These are phyloP conservation scores for Aurantiochytrium sp. DNA, from an alignment of 108 stramenopile species.

Conservation along the genomic window DNA sequence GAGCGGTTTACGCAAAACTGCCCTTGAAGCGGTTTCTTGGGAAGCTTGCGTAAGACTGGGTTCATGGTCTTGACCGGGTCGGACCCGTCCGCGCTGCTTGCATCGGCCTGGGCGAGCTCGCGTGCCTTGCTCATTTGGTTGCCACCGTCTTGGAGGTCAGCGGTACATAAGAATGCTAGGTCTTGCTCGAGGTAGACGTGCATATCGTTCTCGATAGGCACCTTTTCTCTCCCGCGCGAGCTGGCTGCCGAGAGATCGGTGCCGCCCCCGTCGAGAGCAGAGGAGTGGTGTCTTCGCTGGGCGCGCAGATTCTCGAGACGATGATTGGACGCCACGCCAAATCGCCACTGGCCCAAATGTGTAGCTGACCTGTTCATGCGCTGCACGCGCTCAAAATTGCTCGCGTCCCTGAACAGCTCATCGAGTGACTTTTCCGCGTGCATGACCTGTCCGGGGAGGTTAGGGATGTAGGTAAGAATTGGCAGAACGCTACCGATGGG, in stretches of 20 bases:
- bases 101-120: neutral
- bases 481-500: neutral
- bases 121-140: neutral
- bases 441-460: neutral
- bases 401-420: neutral
- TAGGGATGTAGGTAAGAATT: neutral
- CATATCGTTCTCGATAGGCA: neutral
- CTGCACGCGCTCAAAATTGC: constrained; percentile 16
- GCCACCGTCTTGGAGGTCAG: neutral
- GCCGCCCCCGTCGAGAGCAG: no score
- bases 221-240: neutral
- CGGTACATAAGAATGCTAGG: neutral
- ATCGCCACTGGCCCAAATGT: constrained; percentile 1
- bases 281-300: neutral
- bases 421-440: neutral
- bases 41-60: neutral
- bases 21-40: neutral
- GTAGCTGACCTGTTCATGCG: neutral
- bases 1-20: neutral
- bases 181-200: constrained; percentile 18
- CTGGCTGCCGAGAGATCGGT: neutral
- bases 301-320: neutral
- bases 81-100: neutral
- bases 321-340: neutral
- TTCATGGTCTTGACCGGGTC: neutral